phyloP scores from a whole-genome alignment of 2,329 filamentous ascomycete genomes.

The Talaromyces sp. region DNA sequence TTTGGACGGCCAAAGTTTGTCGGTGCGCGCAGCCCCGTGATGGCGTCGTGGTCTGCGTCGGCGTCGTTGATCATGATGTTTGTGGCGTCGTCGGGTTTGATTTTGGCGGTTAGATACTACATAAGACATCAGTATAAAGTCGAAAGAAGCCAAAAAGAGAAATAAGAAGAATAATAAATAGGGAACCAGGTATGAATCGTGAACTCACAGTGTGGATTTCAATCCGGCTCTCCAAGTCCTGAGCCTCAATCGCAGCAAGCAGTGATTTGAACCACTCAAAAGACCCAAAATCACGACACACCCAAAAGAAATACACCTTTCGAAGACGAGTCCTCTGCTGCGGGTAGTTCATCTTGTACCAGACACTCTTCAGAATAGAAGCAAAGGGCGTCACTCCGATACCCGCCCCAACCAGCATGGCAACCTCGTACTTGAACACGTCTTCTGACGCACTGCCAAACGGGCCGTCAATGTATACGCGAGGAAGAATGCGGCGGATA shows the following conservation, averaged over 20 bases:
- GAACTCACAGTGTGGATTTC: slow-evolving; percentile 60
- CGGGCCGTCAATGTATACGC: slow-evolving; percentile 77
- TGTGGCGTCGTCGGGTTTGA: slow-evolving; percentile 77
- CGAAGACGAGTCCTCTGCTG: slow-evolving; percentile 69
- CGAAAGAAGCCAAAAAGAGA: not conserved
- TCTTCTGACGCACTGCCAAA: slow-evolving; percentile 84
- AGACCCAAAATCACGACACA: slow-evolving; percentile 79
- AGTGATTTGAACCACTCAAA: slow-evolving; percentile 88
- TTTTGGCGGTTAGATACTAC: slow-evolving; percentile 75
- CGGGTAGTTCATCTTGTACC: slow-evolving; percentile 88
- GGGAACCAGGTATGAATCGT: too few species aligned
- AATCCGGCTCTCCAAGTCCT: slow-evolving; percentile 77
- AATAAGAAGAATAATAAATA: too few species aligned
- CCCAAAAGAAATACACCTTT: slow-evolving; percentile 93
- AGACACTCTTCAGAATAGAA: slow-evolving; percentile 69
- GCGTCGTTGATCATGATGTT: slow-evolving; percentile 93
- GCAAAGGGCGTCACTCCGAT: slow-evolving; percentile 50
- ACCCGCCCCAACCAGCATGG: slow-evolving; percentile 46
- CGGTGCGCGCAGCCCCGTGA: slow-evolving; percentile 73
- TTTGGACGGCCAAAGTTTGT: slow-evolving; percentile 80
- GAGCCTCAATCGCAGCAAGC: slow-evolving; percentile 76
- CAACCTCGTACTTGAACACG: slow-evolving; percentile 61
- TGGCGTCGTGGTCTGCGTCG: slow-evolving; percentile 76
- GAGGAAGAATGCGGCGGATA: slow-evolving; percentile 67
- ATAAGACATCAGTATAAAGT: not conserved